Evolutionary conservation across 2,329 filamentous ascomycete genomes (phyloP), one percentile per base, ranked within the genome.

Genomic region (Fusarium equiseti): DNA sequence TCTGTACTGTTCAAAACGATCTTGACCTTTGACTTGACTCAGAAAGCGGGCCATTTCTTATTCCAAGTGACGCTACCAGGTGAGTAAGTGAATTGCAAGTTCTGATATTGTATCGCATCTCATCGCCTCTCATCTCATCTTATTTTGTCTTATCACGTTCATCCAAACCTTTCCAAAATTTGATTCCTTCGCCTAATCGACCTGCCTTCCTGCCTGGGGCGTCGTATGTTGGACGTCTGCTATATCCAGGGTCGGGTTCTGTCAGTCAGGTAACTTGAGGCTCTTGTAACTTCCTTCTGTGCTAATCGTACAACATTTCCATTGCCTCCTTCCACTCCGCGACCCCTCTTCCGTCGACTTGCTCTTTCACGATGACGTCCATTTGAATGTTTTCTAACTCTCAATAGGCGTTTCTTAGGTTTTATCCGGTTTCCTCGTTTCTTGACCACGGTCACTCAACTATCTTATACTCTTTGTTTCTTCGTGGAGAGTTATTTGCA

Each of bases 31-130:
- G 50, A 11, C 59, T 64, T 57, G 63, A 64, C 55, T 71, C 45
- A 45, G 51, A 69, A 69, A 69, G 49, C 55, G 52, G 68, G 49
- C 52, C 59, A 51, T 56, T 38, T 22, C 27, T 53, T 52, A 50
- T 62, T 38, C 35, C 22, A 42, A 40, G 40, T 31, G 49, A 42
- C 63, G 49, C 63, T 68, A 32, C 50, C 29, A 45, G 22, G 53
- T 60, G 48, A 40, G 55, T 42, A 53, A 24, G 42, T 24, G 31
- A 55, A 32, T 26, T 64, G 31, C 44, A 50, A 61, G 43, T 40
- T 50, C 66, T 66, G 54, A 38, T 58, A 32, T 51, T 22, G 42
- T 27, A 35, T 49, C 38, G 49, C 40, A 29, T 46, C 35, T 51
- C 35, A 53, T 52, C 50, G 24, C 26, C 24, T 18, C 35, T 22